These are phyloP conservation scores for Lagerstroemia speciosa DNA, from an alignment of 345 rosid species.

Conservation along the genomic window DNA sequence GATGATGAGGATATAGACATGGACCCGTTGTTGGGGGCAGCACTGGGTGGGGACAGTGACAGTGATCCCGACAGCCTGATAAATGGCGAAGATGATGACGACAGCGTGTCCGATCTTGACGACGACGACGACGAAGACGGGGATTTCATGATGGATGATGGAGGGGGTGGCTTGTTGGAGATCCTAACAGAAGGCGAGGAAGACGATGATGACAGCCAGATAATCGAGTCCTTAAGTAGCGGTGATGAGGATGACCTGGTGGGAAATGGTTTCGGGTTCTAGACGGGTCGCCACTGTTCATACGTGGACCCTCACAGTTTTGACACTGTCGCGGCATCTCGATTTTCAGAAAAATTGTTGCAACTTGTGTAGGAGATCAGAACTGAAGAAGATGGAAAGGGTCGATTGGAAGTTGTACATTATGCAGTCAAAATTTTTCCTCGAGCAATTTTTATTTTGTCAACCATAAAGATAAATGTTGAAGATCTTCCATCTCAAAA, in stretches of 20 bases:
- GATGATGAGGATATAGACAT: slow-evolving; percentile 62
- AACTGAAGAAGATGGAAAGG: neutral
- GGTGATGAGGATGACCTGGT: slow-evolving; percentile 56
- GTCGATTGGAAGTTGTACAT: no score
- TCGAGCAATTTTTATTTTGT: no score
- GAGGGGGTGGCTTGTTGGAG: slow-evolving; percentile 56
- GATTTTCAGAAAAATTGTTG: neutral
- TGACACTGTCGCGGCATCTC: neutral
- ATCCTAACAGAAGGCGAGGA: slow-evolving; percentile 53
- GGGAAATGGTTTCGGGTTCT: slow-evolving; percentile 35
- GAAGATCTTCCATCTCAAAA: no score
- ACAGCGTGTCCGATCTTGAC: slow-evolving; percentile 50
- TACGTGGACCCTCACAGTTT: neutral
- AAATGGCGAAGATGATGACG: slow-evolving; percentile 59
- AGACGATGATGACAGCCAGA: slow-evolving; percentile 55
- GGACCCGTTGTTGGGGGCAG: slow-evolving; percentile 58
- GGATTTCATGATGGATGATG: slow-evolving; percentile 48
- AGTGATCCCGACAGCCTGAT: slow-evolving; percentile 64
- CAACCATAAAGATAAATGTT: no score
- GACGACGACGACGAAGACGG: slow-evolving; percentile 52
- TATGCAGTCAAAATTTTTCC: no score
- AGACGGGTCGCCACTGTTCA: no score
- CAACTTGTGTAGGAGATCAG: neutral
- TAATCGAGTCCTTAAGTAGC: slow-evolving; percentile 70
- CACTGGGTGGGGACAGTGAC: slow-evolving; percentile 62